Evolutionary conservation across 2,329 filamentous ascomycete genomes (phyloP), one percentile per base, ranked within the genome.

Genomic region (Chrysoporthe austroafricana): DNA sequence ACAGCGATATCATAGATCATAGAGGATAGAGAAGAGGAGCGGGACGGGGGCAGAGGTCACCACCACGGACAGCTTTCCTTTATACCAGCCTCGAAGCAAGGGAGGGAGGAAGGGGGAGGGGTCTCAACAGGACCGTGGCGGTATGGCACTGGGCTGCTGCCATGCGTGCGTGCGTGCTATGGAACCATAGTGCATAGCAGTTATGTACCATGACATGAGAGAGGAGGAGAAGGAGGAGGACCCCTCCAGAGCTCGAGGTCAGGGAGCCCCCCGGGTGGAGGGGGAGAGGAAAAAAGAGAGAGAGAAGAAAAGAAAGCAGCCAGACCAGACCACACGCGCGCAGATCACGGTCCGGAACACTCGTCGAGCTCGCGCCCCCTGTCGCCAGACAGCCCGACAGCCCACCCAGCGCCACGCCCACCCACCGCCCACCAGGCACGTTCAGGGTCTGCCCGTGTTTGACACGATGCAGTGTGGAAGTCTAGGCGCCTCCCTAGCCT

Each of bases 281-380:
- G 36, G 9, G 36, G 36, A 26, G 26, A 61, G 52, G 66, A 46
- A 68, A 59, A 66, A 56, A 48, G 48, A 63, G 46, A 66, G 43
- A 46, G 14, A 14, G 48, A 62, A 57, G 62, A 62, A 68, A 42
- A 60, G n/a, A 36, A n/a, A 39, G 18, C 13, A 39, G 63, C 32
- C 58, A 66, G 50, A 66, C 26, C 56, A 62, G 26, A 9, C 44
- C 18, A 21, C 11, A 3, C 52, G 46, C 14, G 54, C 61, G 62
- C 66, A 67, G 61, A 67, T 61, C 66, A 64, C 62, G 36, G 65
- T 67, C 63, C 65, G 65, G 62, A 67, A 63, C 56, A 43, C 43
- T 60, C 54, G 60, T 63, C 59, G 62, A 67, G 66, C 66, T 67
- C 58, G 48, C 50, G 63, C 26, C 52, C 58, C 61, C 66, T 67